These are phyloP conservation scores for Trichoderma asperelloides DNA, from an alignment of 495 filamentous ascomycete genomes.

Conservation along the genomic window DNA sequence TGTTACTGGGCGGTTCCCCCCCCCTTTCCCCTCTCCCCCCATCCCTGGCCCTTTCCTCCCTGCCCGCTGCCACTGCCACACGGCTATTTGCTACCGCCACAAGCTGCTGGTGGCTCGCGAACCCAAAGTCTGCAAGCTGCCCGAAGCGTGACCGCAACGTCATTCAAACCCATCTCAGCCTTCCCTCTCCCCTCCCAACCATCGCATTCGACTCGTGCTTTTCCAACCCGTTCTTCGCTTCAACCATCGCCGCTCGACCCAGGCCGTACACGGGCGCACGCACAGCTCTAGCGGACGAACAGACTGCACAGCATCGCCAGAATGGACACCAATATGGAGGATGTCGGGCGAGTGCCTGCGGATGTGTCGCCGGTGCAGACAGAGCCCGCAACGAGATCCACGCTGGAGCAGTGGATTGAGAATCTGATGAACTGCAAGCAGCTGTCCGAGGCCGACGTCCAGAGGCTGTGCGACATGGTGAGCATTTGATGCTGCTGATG, in stretches of 20 bases:
- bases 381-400: slow-evolving; percentile 83
- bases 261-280: no score
- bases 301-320: slow-evolving; percentile 12
- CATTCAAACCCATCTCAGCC: slow-evolving; percentile 4
- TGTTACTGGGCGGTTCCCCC: no score
- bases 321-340: slow-evolving; percentile 99
- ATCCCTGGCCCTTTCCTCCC: no score
- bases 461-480: slow-evolving; percentile 94
- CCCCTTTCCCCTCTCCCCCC: no score
- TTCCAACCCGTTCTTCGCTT: slow-evolving; percentile 3
- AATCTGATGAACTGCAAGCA: slow-evolving; percentile 98
- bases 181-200: slow-evolving; percentile 1
- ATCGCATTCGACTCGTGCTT: neutral
- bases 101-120: neutral
- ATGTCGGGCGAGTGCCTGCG: slow-evolving; percentile 81
- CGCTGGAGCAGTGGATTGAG: slow-evolving; percentile 96
- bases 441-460: slow-evolving; percentile 87
- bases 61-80: neutral
- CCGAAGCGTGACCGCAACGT: slow-evolving; percentile 8
- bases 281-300: neutral
- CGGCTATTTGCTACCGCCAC: neutral
- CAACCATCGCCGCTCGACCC: neutral
- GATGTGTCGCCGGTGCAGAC: slow-evolving; percentile 65
- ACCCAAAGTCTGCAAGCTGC: neutral
- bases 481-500: neutral